These are phyloP conservation scores for Microbotryum intermedium DNA, from an alignment of 1,284 basidiomycete genomes.

Conservation along the genomic window DNA sequence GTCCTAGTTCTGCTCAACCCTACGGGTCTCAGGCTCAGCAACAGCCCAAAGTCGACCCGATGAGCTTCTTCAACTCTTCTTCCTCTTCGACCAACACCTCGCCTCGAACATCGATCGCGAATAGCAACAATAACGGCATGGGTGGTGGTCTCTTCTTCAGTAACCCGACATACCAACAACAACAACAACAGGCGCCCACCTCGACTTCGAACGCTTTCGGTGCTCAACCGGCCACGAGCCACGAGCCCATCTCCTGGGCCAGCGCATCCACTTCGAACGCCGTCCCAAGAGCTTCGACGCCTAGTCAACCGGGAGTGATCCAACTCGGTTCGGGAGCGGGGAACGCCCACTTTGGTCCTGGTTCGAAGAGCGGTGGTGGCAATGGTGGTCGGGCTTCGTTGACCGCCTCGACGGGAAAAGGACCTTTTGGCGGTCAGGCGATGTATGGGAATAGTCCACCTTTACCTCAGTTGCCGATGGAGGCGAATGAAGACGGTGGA, in stretches of 20 bases:
- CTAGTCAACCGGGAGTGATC: not conserved
- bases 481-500: not conserved
- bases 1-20: too few species aligned
- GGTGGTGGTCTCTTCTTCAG: slow-evolving; percentile 21
- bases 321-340: not conserved
- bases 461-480: not conserved
- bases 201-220: not conserved
- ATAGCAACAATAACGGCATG: not conserved
- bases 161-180: slow-evolving; percentile 19
- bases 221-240: not conserved
- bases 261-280: not conserved
- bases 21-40: too few species aligned
- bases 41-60: not conserved
- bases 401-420: not conserved
- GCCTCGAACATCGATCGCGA: not conserved
- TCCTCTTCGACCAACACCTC: not conserved
- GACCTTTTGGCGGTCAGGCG: not conserved
- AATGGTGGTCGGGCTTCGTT: not conserved
- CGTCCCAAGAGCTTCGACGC: not conserved
- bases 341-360: too few species aligned
- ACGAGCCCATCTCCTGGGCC: not conserved
- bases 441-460: not conserved
- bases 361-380: not conserved
- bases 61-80: slow-evolving; percentile 7
- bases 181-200: not conserved